A percentile compares a stretch with the other conserved stretches of the same genome.
Conservation (phyloP, 2,329 filamentous ascomycete species). For the Berkeleyomyces rouxiae region DNA sequence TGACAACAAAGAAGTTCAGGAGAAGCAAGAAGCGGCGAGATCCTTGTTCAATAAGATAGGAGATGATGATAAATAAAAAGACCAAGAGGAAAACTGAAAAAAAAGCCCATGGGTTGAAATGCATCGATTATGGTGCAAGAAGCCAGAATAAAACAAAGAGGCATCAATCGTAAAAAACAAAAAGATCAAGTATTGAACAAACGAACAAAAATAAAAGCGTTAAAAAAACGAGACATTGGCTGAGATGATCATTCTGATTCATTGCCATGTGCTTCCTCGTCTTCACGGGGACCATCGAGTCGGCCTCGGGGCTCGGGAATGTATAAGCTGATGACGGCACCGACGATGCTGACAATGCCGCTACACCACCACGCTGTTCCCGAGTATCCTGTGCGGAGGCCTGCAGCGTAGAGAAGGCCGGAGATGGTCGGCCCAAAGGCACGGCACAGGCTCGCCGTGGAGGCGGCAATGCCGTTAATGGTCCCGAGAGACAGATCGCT, state of each 20-base stretch:
- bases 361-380: slow-evolving; percentile 90
- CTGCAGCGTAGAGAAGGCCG: slow-evolving; percentile 67
- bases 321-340: slow-evolving; percentile 57
- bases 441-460: slow-evolving; percentile 73
- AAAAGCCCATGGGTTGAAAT: not conserved
- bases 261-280: slow-evolving; percentile 21
- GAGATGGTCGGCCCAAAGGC: slow-evolving; percentile 81
- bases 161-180: not conserved
- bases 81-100: not conserved
- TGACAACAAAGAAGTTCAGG: not conserved
- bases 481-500: slow-evolving; percentile 73
- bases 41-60: not conserved
- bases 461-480: slow-evolving; percentile 83
- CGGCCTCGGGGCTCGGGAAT: slow-evolving; percentile 47
- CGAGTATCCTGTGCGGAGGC: slow-evolving; percentile 64
- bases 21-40: not conserved
- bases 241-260: not conserved
- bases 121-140: not conserved
- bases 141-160: not conserved
- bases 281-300: slow-evolving; percentile 22
- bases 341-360: slow-evolving; percentile 56
- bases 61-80: not conserved
- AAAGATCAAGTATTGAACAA: not conserved
- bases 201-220: slow-evolving; percentile 3
- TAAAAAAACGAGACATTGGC: not conserved